These are phyloP conservation scores for Mucor piriformis DNA, from an alignment of 371 early-diverging fungal species.

Conservation along the genomic window DNA sequence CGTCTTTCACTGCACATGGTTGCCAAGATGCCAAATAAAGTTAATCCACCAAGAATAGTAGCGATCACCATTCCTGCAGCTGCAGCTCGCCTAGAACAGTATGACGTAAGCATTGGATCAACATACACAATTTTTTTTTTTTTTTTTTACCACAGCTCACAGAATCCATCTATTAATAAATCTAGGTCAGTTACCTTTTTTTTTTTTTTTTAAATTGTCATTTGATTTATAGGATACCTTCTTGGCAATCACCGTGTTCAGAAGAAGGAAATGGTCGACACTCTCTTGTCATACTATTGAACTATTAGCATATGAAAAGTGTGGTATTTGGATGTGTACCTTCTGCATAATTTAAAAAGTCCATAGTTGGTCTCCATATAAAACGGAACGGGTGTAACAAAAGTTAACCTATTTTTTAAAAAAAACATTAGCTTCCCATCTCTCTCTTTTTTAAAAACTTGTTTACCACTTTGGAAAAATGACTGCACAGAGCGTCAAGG, in stretches of 20 bases:
- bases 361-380: slow-evolving; percentile 55
- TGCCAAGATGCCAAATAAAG: slow-evolving; percentile 36
- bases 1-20: slow-evolving; percentile 48
- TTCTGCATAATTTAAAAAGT: slow-evolving; percentile 44
- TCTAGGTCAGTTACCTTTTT: not conserved
- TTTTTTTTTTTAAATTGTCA: not conserved
- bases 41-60: slow-evolving; percentile 42
- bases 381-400: slow-evolving; percentile 49
- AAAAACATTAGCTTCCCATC: not conserved
- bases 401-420: slow-evolving; percentile 42
- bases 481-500: slow-evolving; percentile 35
- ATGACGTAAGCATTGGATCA: too few relatives aligned
- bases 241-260: slow-evolving; percentile 48
- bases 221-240: slow-evolving; percentile 33
- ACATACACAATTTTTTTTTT: not conserved
- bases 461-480: slow-evolving; percentile 50
- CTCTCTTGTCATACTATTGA: slow-evolving; percentile 36
- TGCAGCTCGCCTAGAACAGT: slow-evolving; percentile 38
- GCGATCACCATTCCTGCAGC: slow-evolving; percentile 49
- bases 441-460: not conserved
- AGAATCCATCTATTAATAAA: slow-evolving; percentile 45
- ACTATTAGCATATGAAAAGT: not conserved
- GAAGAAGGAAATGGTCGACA: slow-evolving; percentile 51
- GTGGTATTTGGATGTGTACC: slow-evolving; percentile 16
- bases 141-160: slow-evolving; percentile 48